A percentile compares a stretch with the other conserved stretches of the same genome.
Evolutionary conservation across 2,329 filamentous ascomycete genomes (phyloP).

Genomic region (Septoria linicola): DNA sequence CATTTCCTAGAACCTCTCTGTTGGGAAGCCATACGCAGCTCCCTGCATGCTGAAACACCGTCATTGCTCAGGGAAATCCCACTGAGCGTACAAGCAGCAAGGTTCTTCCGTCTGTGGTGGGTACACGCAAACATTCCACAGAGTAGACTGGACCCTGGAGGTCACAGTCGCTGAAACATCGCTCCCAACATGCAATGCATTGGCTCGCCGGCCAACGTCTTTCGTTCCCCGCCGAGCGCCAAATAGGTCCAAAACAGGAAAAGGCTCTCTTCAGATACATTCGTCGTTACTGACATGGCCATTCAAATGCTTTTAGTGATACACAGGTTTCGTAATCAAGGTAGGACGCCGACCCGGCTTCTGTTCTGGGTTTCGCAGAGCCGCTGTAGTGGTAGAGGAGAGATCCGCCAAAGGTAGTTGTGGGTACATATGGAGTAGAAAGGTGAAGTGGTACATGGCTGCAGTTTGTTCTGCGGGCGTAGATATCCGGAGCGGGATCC

Average conservation of each 20-base stretch:
- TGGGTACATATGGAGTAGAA: neutral
- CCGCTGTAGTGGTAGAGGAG: constrained; percentile 8
- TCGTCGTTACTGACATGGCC: constrained; percentile 21
- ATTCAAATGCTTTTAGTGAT: constrained; percentile 30
- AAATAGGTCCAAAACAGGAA: neutral
- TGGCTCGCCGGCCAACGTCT: constrained; percentile 25
- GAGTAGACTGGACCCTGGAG: constrained; percentile 18
- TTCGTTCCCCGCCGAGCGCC: constrained; percentile 5
- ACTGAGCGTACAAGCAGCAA: constrained; percentile 10
- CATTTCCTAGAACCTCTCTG: neutral
- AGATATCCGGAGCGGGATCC: neutral
- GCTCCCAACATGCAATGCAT: constrained; percentile 11
- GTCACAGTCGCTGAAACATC: constrained; percentile 13
- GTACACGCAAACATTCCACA: constrained; percentile 19
- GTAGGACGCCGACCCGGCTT: constrained; percentile 11
- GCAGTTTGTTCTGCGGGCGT: neutral
- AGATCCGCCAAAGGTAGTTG: neutral
- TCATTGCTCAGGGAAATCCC: neutral
- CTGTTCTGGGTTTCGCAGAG: constrained; percentile 19
- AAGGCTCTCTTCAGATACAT: constrained; percentile 16
- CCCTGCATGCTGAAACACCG: constrained; percentile 12
- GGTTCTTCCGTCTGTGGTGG: constrained; percentile 13
- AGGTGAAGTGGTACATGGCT: constrained; percentile 7
- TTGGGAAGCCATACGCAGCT: constrained; percentile 5
- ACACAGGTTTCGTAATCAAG: constrained; percentile 19